These are phyloP conservation scores for Phytophthora chlamydospora DNA, from an alignment of 352 stramenopile genomes.

Conservation along the genomic window DNA sequence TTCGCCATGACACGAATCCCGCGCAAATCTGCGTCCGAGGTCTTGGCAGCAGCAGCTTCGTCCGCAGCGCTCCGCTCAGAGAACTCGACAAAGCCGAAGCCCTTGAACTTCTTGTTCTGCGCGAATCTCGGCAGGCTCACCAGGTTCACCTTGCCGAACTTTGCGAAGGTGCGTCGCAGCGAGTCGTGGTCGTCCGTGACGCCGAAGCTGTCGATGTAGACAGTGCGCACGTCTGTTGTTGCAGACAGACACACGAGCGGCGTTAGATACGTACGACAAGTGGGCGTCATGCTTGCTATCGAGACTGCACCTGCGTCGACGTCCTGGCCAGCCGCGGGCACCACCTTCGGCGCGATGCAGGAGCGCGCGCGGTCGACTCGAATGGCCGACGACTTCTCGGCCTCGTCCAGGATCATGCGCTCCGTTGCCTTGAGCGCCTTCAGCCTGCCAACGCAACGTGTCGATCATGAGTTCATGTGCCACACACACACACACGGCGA, in stretches of 20 bases:
- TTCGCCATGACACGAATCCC: slow-evolving; percentile 70
- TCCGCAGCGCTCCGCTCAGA: slow-evolving; percentile 37
- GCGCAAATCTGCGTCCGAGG: slow-evolving; percentile 27
- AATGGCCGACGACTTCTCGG: slow-evolving; percentile 57
- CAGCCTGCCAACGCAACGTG: slow-evolving; percentile 27
- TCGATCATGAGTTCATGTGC: slow-evolving; percentile 1
- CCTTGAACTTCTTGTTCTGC: slow-evolving; percentile 76
- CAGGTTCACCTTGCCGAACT: slow-evolving; percentile 77
- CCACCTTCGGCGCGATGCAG: slow-evolving; percentile 52
- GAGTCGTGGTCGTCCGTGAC: slow-evolving; percentile 70
- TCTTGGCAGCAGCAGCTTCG: slow-evolving; percentile 28
- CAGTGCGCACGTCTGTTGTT: slow-evolving; percentile 48
- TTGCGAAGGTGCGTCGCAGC: slow-evolving; percentile 56
- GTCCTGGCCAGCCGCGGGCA: slow-evolving; percentile 33
- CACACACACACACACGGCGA: not conserved
- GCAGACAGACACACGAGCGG: not conserved
- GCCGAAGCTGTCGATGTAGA: slow-evolving; percentile 82
- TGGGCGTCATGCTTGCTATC: not conserved
- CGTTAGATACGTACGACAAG: not conserved
- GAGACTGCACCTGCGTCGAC: slow-evolving; percentile 25
- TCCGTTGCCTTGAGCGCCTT: slow-evolving; percentile 63
- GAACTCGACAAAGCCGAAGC: slow-evolving; percentile 88
- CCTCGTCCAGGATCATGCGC: slow-evolving; percentile 62
- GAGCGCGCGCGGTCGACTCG: slow-evolving; percentile 43
- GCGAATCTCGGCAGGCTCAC: slow-evolving; percentile 79